Percentiles rank a stretch among this genome's conserved stretches.
These are phyloP conservation scores for Populus tremula DNA, from an alignment of 345 rosid genomes.

Conservation along the genomic window DNA sequence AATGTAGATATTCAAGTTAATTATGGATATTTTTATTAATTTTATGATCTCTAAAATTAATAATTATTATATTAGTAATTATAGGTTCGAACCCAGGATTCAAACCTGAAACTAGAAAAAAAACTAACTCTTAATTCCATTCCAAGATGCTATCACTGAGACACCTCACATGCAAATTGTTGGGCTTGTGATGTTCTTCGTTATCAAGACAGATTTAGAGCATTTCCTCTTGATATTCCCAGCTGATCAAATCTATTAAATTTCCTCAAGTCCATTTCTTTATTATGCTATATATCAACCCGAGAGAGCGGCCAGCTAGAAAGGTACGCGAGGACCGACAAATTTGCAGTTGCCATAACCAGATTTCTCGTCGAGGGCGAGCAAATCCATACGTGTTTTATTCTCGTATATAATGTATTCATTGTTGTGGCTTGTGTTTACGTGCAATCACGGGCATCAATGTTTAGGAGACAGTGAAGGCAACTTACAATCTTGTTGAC, in stretches of 20 bases:
- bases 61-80: no score
- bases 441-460: background rate
- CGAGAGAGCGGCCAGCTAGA: background rate
- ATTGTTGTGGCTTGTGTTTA: background rate
- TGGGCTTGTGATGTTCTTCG: no score
- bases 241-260: background rate
- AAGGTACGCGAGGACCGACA: background rate
- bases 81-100: no score
- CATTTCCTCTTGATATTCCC: background rate
- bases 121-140: no score
- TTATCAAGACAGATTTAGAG: no score
- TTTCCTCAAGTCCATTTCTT: background rate
- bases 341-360: background rate
- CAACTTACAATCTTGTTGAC: background rate
- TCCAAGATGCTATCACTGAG: no score
- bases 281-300: background rate
- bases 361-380: background rate
- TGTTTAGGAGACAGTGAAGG: background rate
- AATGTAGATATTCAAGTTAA: no score
- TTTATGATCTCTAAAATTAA: no score
- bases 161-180: no score
- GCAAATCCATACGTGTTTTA: background rate
- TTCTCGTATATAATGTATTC: background rate
- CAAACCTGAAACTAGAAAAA: no score
- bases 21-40: no score